Conservation (phyloP, 192 early-diverging fungal genomes). For the Backusella morwellensis region DNA sequence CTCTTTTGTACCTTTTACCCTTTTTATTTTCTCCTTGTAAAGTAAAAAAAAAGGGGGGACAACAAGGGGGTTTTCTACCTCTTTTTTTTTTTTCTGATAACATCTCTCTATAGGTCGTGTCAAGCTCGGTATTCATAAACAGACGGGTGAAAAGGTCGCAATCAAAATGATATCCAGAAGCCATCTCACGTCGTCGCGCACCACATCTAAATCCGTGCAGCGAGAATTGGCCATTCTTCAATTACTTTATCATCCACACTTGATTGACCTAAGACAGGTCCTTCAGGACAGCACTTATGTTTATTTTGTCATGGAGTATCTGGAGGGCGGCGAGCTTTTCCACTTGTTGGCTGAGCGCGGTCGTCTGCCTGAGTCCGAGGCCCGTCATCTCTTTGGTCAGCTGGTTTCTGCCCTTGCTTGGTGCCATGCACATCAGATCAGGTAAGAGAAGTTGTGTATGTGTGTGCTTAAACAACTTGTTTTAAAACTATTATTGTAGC, state of each 20-base stretch:
- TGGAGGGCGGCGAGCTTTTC: conserved; percentile 34
- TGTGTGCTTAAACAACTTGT: neutral
- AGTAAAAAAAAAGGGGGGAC: neutral
- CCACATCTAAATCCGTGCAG: conserved; percentile 20
- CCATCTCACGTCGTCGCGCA: conserved; percentile 20
- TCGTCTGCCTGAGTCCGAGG: conserved; percentile 52
- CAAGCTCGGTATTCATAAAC: conserved; percentile 34
- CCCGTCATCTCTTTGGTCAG: conserved; percentile 69
- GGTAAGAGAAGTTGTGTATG: conserved; percentile 1
- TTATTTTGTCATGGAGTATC: conserved; percentile 36
- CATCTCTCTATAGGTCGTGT: conserved; percentile 27
- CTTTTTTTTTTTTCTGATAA: neutral
- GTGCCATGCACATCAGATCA: conserved; percentile 38
- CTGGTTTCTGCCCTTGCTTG: conserved; percentile 61
- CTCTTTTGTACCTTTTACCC: neutral
- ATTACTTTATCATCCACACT: conserved; percentile 25
- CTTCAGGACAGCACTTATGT: conserved; percentile 29
- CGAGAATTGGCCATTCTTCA: conserved; percentile 34
- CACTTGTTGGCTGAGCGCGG: conserved; percentile 23
- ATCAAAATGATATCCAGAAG: conserved; percentile 34
- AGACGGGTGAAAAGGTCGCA: conserved; percentile 33
- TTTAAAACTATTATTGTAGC: neutral
- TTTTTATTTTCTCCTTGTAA: neutral
- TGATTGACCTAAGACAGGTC: conserved; percentile 26
- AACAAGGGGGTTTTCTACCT: neutral